phyloP scores from a whole-genome alignment of 2,329 filamentous ascomycete species.

The Escovopsis weberi region DNA sequence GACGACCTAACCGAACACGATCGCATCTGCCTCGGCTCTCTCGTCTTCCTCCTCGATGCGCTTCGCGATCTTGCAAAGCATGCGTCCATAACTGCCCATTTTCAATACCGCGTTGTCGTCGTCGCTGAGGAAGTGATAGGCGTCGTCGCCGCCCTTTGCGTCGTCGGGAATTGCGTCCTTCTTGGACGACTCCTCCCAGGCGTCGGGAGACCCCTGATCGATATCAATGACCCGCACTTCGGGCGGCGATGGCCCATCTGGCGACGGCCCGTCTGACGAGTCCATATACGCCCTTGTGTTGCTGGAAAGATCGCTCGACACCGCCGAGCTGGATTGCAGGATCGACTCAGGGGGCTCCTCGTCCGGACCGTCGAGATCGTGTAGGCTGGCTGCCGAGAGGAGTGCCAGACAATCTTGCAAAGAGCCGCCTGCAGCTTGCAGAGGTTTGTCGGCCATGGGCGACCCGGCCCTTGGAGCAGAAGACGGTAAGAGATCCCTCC shows the following conservation, averaged over 20 bases:
- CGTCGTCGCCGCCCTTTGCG: constrained; percentile 10
- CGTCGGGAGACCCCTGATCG: constrained; percentile 8
- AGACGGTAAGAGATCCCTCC: constrained; percentile 12
- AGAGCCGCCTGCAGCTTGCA: constrained; percentile 9
- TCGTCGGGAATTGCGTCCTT: constrained; percentile 9
- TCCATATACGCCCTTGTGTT: constrained; percentile 18
- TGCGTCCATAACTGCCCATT: constrained; percentile 20
- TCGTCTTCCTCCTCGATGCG: constrained; percentile 24
- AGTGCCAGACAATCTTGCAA: constrained; percentile 2
- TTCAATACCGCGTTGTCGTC: constrained; percentile 21
- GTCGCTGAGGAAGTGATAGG: constrained; percentile 17
- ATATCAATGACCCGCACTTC: constrained; percentile 18
- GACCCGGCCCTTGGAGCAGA: constrained; percentile 24
- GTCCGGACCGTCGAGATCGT: constrained; percentile 3
- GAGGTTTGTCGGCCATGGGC: constrained; percentile 15
- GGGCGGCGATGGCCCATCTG: constrained; percentile 21
- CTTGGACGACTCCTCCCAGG: constrained; percentile 11
- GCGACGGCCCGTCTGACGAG: constrained; percentile 5
- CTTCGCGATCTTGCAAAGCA: constrained; percentile 19
- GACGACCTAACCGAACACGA: neutral
- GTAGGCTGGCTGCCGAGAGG: constrained; percentile 4
- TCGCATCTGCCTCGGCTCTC: constrained; percentile 10
- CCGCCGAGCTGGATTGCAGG: constrained; percentile 10
- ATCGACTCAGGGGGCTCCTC: neutral
- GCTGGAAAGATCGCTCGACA: constrained; percentile 22